Evolutionary conservation across 768 basidiomycete species (phyloP), one percentile per base, ranked within the genome.

Genomic region (Atractiella rhizophila): DNA sequence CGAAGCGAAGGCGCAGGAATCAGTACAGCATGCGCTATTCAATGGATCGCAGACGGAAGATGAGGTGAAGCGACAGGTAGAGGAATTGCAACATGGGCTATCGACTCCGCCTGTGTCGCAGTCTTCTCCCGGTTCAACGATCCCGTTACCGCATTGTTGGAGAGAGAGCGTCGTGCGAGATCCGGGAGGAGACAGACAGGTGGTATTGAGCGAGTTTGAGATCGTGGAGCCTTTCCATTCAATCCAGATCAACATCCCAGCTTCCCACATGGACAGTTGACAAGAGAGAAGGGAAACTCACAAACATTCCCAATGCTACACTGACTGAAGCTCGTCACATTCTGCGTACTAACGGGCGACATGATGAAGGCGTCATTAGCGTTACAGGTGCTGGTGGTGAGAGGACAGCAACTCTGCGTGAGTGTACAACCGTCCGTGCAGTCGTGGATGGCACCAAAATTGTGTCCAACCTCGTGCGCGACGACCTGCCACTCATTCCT

Each of bases 281-380:
- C 29, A 13, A 23, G 23, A 29, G 11, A 58, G 70, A 46, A 51
- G n/a, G n/a, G n/a, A n/a, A n/a, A n/a, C n/a, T n/a, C n/a, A 77
- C 81, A 83, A 43, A 85, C 72, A 56, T 85, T 85, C 34, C 82
- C 82, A 26, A 85, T 53, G 39, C 65, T 72, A 60, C 82, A 88
- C 11, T 62, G 70, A 1, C 76, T 80, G 55, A 88, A 88, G 11
- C 60, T 54, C 45, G 64, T 67, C 27, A 65, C 66, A 2, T 64
- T 46, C 45, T 69, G 61, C 10, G 74, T 65, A n/a, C 55, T 55
- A 8, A 61, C 61, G 24, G 54, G 51, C 12, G 52, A 53, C 82
- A 88, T 85, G 59, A 88, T 70, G 60, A 70, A 83, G 46, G 68
- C 60, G 2, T 68, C 64, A 44, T 64, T 63, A 5, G 79, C 70